Base-by-base conservation (phyloP, 495 filamentous ascomycete genomes). In the Ascodesmis nigricans region DNA sequence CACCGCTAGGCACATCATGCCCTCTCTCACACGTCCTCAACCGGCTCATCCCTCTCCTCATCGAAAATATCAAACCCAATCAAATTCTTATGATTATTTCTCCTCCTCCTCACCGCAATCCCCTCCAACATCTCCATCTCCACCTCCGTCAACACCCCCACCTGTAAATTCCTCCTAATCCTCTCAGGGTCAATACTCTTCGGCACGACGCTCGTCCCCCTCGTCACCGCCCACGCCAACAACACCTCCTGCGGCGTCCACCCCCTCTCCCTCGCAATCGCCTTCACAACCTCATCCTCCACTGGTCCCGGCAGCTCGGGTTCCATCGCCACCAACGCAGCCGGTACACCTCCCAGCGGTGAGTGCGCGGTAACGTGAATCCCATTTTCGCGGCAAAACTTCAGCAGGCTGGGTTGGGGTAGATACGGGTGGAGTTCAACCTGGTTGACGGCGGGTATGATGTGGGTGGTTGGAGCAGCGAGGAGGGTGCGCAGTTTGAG, bases 351-450 rank as follows among this genome's bases (percentile, higher is more conserved):
- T 5, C 65, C 69, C 4, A 72, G 55, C 1, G 67, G 69, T 5
- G 64, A 65, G 53, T 74, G 74, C 1, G 65, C 71, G 24, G 66
- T 63, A 13, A 71, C 53, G 8, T 62, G 46, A 35, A 75, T 73
- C 17, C 57, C 59, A 38, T 67, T 57, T 30, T 43, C 39, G 14
- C 58, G 42, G 32, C 64, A 63, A 40, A 43, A 68, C 18, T 57
- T 37, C 3, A 67, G 35, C 20, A 66, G 58, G 0, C 62, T 40
- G 1, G 52, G 40, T 40, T 73, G 67, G 0, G 79, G 78, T n/a
- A 87, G 66, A 3, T 61, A 64, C 9, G 74, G 74, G 59, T 83
- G 77, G 58, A 83, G 82, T 59, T 91, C 81, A 49, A 90, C 81
- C 66, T 90, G 79, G 59, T 90, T 87, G 41, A 71, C 75, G n/a